These are phyloP conservation scores for Pleurostoma richardsiae DNA, from an alignment of 2,329 filamentous ascomycete species.

Conservation along the genomic window DNA sequence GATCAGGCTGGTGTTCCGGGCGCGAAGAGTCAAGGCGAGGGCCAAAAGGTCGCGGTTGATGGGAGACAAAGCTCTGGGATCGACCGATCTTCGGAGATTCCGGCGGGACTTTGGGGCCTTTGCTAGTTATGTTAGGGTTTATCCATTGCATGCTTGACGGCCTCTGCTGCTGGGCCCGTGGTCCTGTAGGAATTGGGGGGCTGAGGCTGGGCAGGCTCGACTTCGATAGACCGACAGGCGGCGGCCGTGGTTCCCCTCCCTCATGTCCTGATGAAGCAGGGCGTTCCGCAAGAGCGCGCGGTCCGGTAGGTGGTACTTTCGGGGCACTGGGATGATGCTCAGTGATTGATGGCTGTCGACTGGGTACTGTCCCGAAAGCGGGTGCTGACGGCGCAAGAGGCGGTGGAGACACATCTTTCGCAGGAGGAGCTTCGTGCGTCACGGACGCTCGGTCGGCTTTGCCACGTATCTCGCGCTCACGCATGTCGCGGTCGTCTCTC, in stretches of 20 bases:
- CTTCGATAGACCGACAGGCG: conserved; percentile 37
- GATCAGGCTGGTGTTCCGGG: conserved; percentile 33
- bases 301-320: conserved; percentile 50
- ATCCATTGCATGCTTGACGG: conserved; percentile 57
- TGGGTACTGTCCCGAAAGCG: conserved; percentile 51
- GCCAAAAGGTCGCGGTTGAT: conserved; percentile 23
- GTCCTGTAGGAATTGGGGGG: conserved; percentile 46
- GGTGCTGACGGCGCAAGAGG: conserved; percentile 54
- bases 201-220: conserved; percentile 33
- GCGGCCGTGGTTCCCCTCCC: conserved; percentile 26
- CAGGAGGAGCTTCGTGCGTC: conserved; percentile 39
- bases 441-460: conserved; percentile 44
- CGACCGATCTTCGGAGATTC: conserved; percentile 43
- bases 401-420: conserved; percentile 51
- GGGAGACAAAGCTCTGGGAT: conserved; percentile 43
- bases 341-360: conserved; percentile 30
- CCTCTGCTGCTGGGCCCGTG: conserved; percentile 45
- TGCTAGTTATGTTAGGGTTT: conserved; percentile 40
- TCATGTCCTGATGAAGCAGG: conserved; percentile 36
- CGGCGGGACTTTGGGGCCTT: conserved; percentile 36
- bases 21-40: conserved; percentile 27
- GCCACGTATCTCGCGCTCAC: conserved; percentile 36
- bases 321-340: conserved; percentile 20
- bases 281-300: conserved; percentile 43
- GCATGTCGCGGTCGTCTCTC: conserved; percentile 39